Base-by-base conservation (phyloP, 129 eudicot species). In the Silybum marianum region DNA sequence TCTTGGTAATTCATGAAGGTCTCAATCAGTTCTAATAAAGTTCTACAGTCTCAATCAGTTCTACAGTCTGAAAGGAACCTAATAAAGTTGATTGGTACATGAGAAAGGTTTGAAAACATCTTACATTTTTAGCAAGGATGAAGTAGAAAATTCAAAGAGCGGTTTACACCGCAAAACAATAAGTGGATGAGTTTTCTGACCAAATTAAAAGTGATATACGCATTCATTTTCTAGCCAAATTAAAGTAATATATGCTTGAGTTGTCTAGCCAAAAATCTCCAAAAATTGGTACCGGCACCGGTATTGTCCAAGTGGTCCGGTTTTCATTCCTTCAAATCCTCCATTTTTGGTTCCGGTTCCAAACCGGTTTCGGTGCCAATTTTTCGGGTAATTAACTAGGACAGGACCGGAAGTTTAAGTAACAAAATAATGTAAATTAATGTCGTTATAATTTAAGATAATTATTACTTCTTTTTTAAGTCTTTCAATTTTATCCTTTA, bases 1-100 rank as follows among this genome's bases (percentile, higher is more conserved):
- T n/a, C n/a, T n/a, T 96, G 97, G 83, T 96, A 96, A 86, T 91
- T 96, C 99, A 96, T 96, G 85, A 96, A 96, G 44, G 99, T 96
- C 87, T 93, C 99, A 32, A 96, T 96, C 70, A 96, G 89, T 84
- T 96, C 99, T 82, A 88, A n/a, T n/a, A n/a, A n/a, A n/a, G n/a
- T n/a, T n/a, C n/a, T n/a, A n/a, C n/a, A n/a, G 99, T 96, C 87
- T 93, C 99, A 32, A 96, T 96, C 70, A 96, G 89, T 84, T 96
- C 99, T 82, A 88, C 95, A 9, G 97, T 96, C 86, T 91, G 99
- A 73, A 77, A 96, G 72, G 98, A 91, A 73, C 99, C 97, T 78
- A 88, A 85, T 75, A 93, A 74, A 67, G 97, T 93, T 30, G 99
- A 96, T 73, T 96, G 97, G 75, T 94, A 94, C 98, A 94, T 94